Evolutionary conservation across 768 basidiomycete genomes (phyloP).

Genomic region (Mycena polygramma): DNA sequence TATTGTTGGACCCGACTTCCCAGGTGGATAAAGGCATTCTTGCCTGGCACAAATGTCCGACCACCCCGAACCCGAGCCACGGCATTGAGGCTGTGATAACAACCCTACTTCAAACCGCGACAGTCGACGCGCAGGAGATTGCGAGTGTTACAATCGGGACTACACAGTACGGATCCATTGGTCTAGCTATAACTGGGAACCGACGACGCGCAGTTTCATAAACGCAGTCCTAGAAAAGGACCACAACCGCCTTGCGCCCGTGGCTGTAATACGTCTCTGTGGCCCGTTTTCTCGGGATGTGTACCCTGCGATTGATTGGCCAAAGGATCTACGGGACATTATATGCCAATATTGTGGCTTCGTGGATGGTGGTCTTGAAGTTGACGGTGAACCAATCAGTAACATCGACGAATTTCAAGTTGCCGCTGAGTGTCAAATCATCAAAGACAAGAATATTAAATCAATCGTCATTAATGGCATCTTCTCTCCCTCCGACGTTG

Average conservation of each 20-base stretch:
- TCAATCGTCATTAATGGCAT: slow-evolving; percentile 62
- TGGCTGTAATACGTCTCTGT: slow-evolving; percentile 71
- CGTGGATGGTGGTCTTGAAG: slow-evolving; percentile 49
- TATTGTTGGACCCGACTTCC: slow-evolving; percentile 36
- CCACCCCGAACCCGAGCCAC: slow-evolving; percentile 63
- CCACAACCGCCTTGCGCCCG: slow-evolving; percentile 58
- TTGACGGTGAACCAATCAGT: slow-evolving; percentile 62
- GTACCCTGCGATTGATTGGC: slow-evolving; percentile 70
- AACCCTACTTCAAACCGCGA: slow-evolving; percentile 51
- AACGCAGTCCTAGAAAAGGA: slow-evolving; percentile 68
- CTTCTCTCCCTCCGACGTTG: slow-evolving; percentile 62
- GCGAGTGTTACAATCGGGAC: slow-evolving; percentile 66
- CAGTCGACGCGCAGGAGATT: slow-evolving; percentile 49
- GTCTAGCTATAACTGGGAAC: neutral
- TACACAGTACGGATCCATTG: slow-evolving; percentile 49
- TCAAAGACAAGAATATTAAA: slow-evolving; percentile 46
- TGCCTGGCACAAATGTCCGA: slow-evolving; percentile 58
- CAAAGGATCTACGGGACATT: slow-evolving; percentile 54
- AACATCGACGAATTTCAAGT: slow-evolving; percentile 54
- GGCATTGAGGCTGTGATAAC: slow-evolving; percentile 64
- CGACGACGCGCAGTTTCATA: slow-evolving; percentile 46
- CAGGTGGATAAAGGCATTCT: slow-evolving; percentile 44
- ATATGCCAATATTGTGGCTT: slow-evolving; percentile 53
- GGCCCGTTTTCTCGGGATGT: slow-evolving; percentile 64
- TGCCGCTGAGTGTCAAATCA: slow-evolving; percentile 52